Base-by-base conservation (phyloP, 768 basidiomycete species). In the Leccinellum rugosiceps region DNA sequence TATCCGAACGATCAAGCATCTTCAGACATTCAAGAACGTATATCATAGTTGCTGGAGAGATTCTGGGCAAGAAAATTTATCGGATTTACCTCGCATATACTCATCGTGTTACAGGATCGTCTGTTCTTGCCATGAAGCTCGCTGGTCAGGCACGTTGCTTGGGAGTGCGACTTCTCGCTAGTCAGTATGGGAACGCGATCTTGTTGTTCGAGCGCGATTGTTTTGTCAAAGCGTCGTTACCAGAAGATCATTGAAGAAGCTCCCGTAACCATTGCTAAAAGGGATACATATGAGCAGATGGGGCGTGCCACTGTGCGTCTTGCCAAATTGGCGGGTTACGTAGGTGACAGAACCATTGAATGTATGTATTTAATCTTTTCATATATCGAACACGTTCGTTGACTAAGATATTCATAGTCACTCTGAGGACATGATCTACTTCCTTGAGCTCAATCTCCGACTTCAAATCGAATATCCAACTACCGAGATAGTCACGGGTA, bases 191-290 rank as follows among this genome's bases (percentile, higher is more conserved):
- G 56, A 95, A 97, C 73, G 97, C 97, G 28, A 98, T 99, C 66
- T 98, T 97, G 44, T 81, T 99, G 55, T 99, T 99, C 69, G 97
- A 97, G 67, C 95, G 97, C 66, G 97, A 98, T 72, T 99, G 97
- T 73, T 99, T 97, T 55, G 97, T 99, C 47, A n/a, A 97, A 99
- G 74, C 90, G 97, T 65, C 90, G 97, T 55, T 97, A 99, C 74
- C 97, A 99, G 74, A 99, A 99, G 79, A 99, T 99, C 65, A 99
- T 99, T 60, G 97, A 99, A 75, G 97, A 99, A 74, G 97, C 97
- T 2, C 97, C 97, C 8, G 96, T 99, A 34, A 98, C 96, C 4
- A 98, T 99, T 63, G 97, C 97, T 8, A 87, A 86, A 60, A 86
- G 88, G 44, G 87, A 91, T 19, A 94, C 84, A 6, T 98, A 98